Conservation (phyloP, 768 basidiomycete genomes). For the Termitomyces sp. region DNA sequence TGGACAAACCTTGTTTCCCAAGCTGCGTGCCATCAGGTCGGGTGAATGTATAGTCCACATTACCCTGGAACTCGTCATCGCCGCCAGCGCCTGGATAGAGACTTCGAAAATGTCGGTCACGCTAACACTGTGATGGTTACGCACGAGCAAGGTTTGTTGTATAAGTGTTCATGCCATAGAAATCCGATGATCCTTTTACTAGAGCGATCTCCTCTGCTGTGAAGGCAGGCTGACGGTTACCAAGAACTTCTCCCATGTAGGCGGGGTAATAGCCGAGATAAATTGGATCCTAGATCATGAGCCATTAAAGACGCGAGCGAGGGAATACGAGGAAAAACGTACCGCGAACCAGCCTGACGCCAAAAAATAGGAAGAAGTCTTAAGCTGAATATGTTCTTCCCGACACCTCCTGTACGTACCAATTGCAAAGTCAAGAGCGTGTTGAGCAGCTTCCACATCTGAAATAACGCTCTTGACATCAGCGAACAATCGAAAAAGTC, state of each 20-base stretch:
- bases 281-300: slow-evolving; percentile 48
- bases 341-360: slow-evolving; percentile 55
- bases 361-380: slow-evolving; percentile 22
- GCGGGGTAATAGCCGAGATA: slow-evolving; percentile 69
- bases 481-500: neutral
- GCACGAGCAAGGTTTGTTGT: slow-evolving; percentile 59
- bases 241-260: slow-evolving; percentile 50
- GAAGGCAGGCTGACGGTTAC: slow-evolving; percentile 54
- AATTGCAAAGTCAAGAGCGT: slow-evolving; percentile 68
- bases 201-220: slow-evolving; percentile 50
- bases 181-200: slow-evolving; percentile 63
- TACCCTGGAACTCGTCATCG: slow-evolving; percentile 59
- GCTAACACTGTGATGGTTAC: slow-evolving; percentile 13
- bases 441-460: slow-evolving; percentile 69
- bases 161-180: slow-evolving; percentile 72
- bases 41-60: slow-evolving; percentile 56
- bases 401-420: slow-evolving; percentile 30
- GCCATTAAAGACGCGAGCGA: neutral
- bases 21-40: slow-evolving; percentile 60
- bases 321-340: slow-evolving; percentile 16
- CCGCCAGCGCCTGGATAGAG: slow-evolving; percentile 45
- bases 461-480: neutral
- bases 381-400: neutral
- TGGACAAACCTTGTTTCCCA: slow-evolving; percentile 49
- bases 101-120: neutral